Evolutionary conservation across 345 rosid species (phyloP).

Genomic region (Aethionema arabicum): DNA sequence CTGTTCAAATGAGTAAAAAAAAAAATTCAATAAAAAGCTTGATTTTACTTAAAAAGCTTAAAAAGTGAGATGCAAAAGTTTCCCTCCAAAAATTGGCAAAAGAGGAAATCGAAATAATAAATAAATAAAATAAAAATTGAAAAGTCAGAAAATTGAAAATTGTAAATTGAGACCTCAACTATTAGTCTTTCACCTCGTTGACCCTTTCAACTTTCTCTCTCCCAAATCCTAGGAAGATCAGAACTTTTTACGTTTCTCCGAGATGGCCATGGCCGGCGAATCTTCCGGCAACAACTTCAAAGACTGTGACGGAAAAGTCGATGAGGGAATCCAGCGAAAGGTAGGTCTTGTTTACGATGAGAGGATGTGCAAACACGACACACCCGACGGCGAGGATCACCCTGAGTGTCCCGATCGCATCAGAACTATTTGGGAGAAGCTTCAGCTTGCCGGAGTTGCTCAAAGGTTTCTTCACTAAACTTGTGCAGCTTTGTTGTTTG

Average conservation of each 20-base stretch:
- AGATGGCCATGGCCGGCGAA: constrained; percentile 4
- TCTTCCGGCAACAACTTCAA: neutral
- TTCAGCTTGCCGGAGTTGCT: constrained; percentile 54
- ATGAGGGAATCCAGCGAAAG: constrained; percentile 34
- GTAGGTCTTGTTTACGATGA: constrained; percentile 80
- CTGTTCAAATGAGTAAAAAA: too few relatives aligned
- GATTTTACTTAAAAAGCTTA: too few relatives aligned
- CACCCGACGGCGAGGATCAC: constrained; percentile 65
- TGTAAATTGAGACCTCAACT: too few relatives aligned
- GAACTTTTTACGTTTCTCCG: neutral
- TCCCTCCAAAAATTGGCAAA: too few relatives aligned
- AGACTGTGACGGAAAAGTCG: neutral
- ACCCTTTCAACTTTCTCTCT: neutral
- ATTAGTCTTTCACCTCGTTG: neutral
- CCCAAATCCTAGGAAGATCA: constrained; percentile 13
- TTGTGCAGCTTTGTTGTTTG: neutral
- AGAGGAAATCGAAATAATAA: too few relatives aligned
- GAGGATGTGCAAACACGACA: constrained; percentile 76
- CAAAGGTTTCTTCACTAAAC: constrained; percentile 47
- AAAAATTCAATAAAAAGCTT: too few relatives aligned
- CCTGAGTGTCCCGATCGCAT: constrained; percentile 84
- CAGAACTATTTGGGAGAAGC: constrained; percentile 69
- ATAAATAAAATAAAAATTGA: too few relatives aligned
- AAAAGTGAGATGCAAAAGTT: too few relatives aligned
- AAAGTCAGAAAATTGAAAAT: too few relatives aligned